These are phyloP conservation scores for Macrophomina pseudophaseolina DNA, from an alignment of 2,329 filamentous ascomycete species.

Conservation along the genomic window DNA sequence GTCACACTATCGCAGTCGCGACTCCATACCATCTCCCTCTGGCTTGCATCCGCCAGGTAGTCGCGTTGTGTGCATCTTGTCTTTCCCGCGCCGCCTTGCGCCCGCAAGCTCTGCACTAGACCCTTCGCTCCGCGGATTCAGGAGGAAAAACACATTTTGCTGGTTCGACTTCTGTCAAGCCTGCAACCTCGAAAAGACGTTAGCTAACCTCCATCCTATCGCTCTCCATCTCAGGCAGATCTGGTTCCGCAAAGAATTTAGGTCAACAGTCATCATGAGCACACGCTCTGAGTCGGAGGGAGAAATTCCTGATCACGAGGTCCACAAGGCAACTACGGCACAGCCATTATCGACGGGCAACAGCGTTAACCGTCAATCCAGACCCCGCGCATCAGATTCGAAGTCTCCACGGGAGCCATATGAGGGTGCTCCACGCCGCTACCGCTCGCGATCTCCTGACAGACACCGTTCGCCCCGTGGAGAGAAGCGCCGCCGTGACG, in stretches of 20 bases:
- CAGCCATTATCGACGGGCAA: conserved; percentile 74
- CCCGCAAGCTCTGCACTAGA: neutral
- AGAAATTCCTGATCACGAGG: conserved; percentile 71
- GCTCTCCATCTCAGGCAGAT: conserved; percentile 8
- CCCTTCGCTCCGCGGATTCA: conserved; percentile 7
- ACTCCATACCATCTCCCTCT: neutral
- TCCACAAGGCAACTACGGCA: conserved; percentile 85
- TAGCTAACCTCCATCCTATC: conserved; percentile 21
- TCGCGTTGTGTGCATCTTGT: conserved; percentile 4
- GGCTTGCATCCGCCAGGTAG: neutral
- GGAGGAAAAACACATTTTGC: conserved; percentile 23
- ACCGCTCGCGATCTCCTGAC: conserved; percentile 30
- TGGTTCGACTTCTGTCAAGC: conserved; percentile 29
- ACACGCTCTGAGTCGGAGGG: conserved; percentile 75
- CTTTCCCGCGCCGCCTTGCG: neutral
- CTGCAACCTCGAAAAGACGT: conserved; percentile 23
- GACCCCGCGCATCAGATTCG: conserved; percentile 41
- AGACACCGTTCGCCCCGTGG: conserved; percentile 34
- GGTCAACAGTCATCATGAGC: conserved; percentile 40
- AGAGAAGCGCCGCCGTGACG: conserved; percentile 70
- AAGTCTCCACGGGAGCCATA: conserved; percentile 30
- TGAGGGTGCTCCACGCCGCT: conserved; percentile 55
- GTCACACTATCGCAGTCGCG: conserved; percentile 7
- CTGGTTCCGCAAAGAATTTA: neutral
- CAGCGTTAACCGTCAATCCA: conserved; percentile 92